phyloP scores from a whole-genome alignment of 441 rosid species.

The Biscutella laevigata region DNA sequence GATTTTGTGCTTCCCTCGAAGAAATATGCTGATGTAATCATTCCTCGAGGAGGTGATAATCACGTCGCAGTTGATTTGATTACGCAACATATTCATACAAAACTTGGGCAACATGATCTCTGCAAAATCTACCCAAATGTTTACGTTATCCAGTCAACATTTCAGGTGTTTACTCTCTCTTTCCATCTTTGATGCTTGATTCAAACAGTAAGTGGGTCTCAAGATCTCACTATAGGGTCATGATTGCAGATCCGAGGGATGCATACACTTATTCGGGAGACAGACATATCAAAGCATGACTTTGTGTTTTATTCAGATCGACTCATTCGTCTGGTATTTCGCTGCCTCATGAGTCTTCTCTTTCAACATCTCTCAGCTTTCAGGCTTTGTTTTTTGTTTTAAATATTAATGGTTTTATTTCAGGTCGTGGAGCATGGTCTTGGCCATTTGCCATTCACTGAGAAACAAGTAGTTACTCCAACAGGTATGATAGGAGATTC shows the following conservation, averaged over 20 bases:
- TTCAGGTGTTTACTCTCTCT: conserved; percentile 50
- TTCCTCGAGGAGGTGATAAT: conserved; percentile 96
- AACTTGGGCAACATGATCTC: conserved; percentile 93
- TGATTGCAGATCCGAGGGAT: conserved; percentile 82
- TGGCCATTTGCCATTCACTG: conserved; percentile 91
- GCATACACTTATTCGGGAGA: conserved; percentile 95
- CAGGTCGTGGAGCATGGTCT: conserved; percentile 99
- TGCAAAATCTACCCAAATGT: conserved; percentile 93
- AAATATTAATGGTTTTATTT: conserved; percentile 16
- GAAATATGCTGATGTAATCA: conserved; percentile 93
- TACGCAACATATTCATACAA: conserved; percentile 86
- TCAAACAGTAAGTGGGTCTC: neutral
- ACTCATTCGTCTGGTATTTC: conserved; percentile 77
- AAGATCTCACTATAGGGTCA: conserved; percentile 16
- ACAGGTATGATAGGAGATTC: conserved; percentile 47
- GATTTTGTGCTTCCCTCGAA: conserved; percentile 93
- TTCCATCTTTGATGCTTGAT: neutral
- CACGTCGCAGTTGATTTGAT: conserved; percentile 96
- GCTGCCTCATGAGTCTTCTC: conserved; percentile 13
- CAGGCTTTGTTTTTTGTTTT: neutral
- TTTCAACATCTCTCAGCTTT: conserved; percentile 7
- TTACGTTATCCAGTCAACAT: conserved; percentile 76
- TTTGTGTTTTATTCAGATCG: conserved; percentile 95
- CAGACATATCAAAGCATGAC: conserved; percentile 85
- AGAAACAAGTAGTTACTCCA: conserved; percentile 91